These are phyloP conservation scores for Cyclotella baltica DNA, from an alignment of 108 stramenopile genomes.

Conservation along the genomic window DNA sequence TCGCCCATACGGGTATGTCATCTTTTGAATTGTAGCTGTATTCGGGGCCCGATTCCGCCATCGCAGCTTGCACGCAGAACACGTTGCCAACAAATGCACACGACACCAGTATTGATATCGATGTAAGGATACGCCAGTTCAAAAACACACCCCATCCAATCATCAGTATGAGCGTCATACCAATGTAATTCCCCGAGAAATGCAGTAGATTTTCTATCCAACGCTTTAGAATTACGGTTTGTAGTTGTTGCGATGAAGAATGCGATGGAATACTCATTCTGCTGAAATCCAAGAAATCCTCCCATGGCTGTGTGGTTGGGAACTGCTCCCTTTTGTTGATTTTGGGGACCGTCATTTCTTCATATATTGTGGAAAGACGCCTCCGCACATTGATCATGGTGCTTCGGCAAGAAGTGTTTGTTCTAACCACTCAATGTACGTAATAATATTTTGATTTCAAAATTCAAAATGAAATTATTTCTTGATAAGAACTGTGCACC, in stretches of 20 bases:
- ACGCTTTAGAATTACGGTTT: constrained; percentile 19
- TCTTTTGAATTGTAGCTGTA: background rate
- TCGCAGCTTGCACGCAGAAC: background rate
- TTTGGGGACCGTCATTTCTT: too few relatives aligned
- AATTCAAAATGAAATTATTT: too few relatives aligned
- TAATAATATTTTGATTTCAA: too few relatives aligned
- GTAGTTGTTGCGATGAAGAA: too few relatives aligned
- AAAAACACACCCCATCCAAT: constrained; percentile 13
- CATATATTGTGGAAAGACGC: too few relatives aligned
- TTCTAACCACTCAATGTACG: too few relatives aligned
- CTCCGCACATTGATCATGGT: too few relatives aligned
- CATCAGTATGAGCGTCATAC: constrained; percentile 21
- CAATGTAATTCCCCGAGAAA: constrained; percentile 29
- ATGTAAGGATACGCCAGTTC: constrained; percentile 26
- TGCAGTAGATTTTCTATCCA: constrained; percentile 5
- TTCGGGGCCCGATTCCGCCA: background rate
- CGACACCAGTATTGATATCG: constrained; percentile 6
- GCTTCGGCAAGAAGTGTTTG: too few relatives aligned
- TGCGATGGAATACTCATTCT: constrained; percentile 23
- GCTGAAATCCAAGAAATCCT: constrained; percentile 42
- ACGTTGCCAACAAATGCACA: background rate
- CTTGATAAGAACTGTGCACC: too few relatives aligned
- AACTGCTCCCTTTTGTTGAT: background rate
- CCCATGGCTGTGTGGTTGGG: constrained; percentile 23
- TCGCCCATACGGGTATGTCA: background rate